These are phyloP conservation scores for Euphorbia lathyris DNA, from an alignment of 345 rosid species.

Conservation along the genomic window DNA sequence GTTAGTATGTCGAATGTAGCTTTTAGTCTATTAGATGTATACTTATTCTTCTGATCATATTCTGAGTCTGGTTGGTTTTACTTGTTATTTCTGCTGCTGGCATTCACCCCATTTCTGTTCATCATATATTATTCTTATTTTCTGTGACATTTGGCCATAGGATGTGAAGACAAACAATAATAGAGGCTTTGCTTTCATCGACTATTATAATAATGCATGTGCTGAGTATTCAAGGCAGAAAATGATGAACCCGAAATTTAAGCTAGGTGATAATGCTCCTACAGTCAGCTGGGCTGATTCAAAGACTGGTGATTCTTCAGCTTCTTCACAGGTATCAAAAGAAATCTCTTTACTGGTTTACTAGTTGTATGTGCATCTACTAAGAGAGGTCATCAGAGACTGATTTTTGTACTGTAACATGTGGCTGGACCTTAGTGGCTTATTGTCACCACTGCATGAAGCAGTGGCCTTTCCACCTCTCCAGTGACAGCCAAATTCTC, in stretches of 20 bases:
- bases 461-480: neutral
- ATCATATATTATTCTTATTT: slow-evolving; percentile 6
- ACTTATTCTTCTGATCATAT: neutral
- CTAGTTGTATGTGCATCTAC: neutral
- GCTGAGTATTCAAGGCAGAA: slow-evolving; percentile 88
- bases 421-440: neutral
- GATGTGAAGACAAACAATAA: slow-evolving; percentile 69
- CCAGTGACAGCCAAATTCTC: neutral
- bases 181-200: slow-evolving; percentile 87
- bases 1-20: slow-evolving; percentile 32
- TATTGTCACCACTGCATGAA: neutral
- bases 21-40: neutral
- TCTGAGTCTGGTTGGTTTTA: neutral
- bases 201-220: slow-evolving; percentile 86
- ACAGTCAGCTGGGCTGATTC: slow-evolving; percentile 98
- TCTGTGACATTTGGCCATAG: slow-evolving; percentile 36
- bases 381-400: neutral
- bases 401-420: neutral
- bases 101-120: neutral
- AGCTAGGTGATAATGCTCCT: slow-evolving; percentile 83
- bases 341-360: neutral
- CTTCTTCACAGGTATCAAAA: slow-evolving; percentile 65
- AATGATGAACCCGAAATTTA: slow-evolving; percentile 73
- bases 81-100: neutral
- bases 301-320: slow-evolving; percentile 68